A percentile compares a stretch with the other conserved stretches of the same genome.
These are phyloP conservation scores for Pichia deserticola DNA, from an alignment of 805 yeast species.

Conservation along the genomic window DNA sequence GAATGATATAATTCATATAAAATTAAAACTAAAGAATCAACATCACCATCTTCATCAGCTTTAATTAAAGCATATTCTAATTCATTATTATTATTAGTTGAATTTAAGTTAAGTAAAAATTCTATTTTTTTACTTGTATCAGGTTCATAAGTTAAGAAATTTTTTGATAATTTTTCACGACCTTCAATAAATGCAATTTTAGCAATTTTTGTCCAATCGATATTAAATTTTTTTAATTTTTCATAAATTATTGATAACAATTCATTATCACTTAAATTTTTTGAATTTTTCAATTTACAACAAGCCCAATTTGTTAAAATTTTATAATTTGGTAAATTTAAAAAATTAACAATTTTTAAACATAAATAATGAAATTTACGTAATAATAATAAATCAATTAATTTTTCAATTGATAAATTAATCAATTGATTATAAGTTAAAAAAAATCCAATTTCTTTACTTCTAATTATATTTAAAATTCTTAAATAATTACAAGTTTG, in stretches of 20 bases:
- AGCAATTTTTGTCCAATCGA: constrained; percentile 55
- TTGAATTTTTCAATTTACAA: constrained; percentile 50
- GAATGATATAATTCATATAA: constrained; percentile 47
- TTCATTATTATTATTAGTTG: constrained; percentile 30
- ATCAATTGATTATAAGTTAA: constrained; percentile 52
- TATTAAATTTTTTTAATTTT: constrained; percentile 36
- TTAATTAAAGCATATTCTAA: constrained; percentile 60
- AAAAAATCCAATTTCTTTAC: constrained; percentile 58
- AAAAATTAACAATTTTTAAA: constrained; percentile 49
- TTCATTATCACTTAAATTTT: constrained; percentile 49
- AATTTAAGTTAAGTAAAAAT: constrained; percentile 57
- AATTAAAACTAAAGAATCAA: constrained; percentile 53
- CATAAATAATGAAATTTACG: constrained; percentile 58
- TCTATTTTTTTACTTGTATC: constrained; percentile 53
- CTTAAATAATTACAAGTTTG: constrained; percentile 54
- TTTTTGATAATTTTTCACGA: constrained; percentile 56
- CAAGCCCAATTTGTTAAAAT: constrained; percentile 80
- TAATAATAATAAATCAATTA: constrained; percentile 50
- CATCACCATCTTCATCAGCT: constrained; percentile 53
- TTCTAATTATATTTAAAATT: constrained; percentile 62
- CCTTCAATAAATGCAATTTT: constrained; percentile 76
- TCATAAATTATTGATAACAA: constrained; percentile 43
- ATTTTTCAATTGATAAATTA: constrained; percentile 43
- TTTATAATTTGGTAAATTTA: constrained; percentile 37
- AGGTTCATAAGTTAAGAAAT: constrained; percentile 64